Evolutionary conservation across 106 monocot genomes (phyloP).

Genomic region (Dendrobium officinale): DNA sequence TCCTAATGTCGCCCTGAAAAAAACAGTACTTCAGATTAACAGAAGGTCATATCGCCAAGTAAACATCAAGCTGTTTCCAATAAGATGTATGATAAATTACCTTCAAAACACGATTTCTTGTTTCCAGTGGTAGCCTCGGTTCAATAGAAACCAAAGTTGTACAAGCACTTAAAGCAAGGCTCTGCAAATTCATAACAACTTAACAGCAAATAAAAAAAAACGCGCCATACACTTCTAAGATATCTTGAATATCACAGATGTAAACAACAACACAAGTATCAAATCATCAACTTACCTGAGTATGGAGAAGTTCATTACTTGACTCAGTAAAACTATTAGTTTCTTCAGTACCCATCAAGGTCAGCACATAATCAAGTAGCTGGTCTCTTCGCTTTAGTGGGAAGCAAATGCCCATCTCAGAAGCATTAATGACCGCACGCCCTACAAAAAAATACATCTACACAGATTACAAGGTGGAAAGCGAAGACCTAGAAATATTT

Average conservation of each 20-base stretch:
- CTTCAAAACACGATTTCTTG: conserved; percentile 92
- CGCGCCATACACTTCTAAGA: background rate
- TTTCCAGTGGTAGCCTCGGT: conserved; percentile 83
- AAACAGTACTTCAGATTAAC: background rate
- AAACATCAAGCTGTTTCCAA: background rate
- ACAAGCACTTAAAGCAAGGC: conserved; percentile 87
- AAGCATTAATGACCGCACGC: conserved; percentile 82
- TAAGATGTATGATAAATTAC: conserved; percentile 18
- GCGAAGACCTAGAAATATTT: background rate
- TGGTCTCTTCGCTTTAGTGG: conserved; percentile 87
- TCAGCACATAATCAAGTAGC: conserved; percentile 86
- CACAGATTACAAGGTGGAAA: background rate
- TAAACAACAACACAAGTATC: background rate
- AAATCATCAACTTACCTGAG: conserved; percentile 52
- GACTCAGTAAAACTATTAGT: conserved; percentile 51
- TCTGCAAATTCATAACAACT: conserved; percentile 40
- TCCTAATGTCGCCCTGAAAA: conserved; percentile 83
- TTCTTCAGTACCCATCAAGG: conserved; percentile 94
- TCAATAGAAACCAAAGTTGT: conserved; percentile 93
- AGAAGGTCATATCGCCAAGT: background rate
- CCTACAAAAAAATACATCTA: conserved; percentile 24
- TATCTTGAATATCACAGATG: background rate
- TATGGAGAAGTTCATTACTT: conserved; percentile 67
- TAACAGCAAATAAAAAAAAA: background rate
- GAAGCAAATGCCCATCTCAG: conserved; percentile 85